Base-by-base conservation (phyloP, 148 eudicot species). In the Vaccinium myrtillus region DNA sequence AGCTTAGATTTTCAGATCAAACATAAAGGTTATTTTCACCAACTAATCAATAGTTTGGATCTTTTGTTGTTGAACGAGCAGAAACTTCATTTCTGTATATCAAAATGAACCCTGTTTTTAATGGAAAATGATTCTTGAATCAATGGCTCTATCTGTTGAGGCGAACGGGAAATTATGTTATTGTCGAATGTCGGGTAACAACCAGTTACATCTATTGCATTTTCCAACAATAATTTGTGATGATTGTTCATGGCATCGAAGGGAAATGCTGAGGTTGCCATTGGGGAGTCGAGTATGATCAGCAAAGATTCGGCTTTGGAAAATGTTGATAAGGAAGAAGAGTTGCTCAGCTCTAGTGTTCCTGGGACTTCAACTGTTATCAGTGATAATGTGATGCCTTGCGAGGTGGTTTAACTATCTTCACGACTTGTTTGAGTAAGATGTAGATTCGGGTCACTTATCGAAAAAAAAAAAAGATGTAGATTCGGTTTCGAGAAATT, bases 331-430 rank as follows among this genome's bases (percentile, higher is more conserved):
- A 75, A 50, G 65, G 13, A 59, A 46, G 32, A 11, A 49, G 84
- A 50, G 30, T 67, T 48, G 16, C 67, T 21, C 61, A 53, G 73
- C 36, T 51, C 82, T 81, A 75, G 19, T 65, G 58, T 21, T 61
- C 54, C 65, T 74, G 74, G 77, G 30, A 58, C 54, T 16, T 30
- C 83, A 16, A 69, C 27, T 49, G 25, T 10, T 56, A 71, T 65
- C 30, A 10, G 56, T 73, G 63, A 61, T 79, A 81, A 63, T 7
- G 73, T 69, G 51, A 74, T 83, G 86, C 88, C 83, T 79, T 83
- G 84, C 74, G 84, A 86, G 88, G 88, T 89, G 56, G 54, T 86
- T 85, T 39, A 63, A 7, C 36, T 19, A 25, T 77, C 27, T 83
- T 78, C 49, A 21, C 23, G 51, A 51, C 55, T 85, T 75, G 27